Conservation (phyloP, 257 asterid species). For the Agastache rugosa region DNA sequence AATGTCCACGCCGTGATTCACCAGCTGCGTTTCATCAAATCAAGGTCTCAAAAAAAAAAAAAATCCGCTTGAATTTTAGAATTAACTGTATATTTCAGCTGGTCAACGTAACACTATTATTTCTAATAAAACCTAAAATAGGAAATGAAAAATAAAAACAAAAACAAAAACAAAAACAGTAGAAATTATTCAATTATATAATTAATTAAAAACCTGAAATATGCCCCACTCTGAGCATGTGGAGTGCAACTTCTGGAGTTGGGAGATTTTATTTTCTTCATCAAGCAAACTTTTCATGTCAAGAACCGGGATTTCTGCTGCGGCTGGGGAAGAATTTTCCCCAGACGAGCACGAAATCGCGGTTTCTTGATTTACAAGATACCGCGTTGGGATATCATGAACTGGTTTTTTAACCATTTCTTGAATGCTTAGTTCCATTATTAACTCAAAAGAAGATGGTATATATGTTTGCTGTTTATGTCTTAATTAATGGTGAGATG, state of each 20-base stretch:
- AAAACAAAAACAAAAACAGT: too few relatives aligned
- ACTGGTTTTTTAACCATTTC: conserved; percentile 47
- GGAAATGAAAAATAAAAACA: too few relatives aligned
- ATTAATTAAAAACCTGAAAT: conserved; percentile 50
- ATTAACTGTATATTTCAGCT: too few relatives aligned
- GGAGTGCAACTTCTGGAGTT: conserved; percentile 49
- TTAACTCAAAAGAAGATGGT: too few relatives aligned
- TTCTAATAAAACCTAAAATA: too few relatives aligned
- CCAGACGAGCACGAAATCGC: background rate
- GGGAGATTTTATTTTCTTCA: conserved; percentile 32
- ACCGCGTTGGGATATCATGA: conserved; percentile 39
- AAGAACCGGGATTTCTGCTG: conserved; percentile 49
- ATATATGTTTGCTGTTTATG: too few relatives aligned
- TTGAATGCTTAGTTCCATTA: conserved; percentile 28
- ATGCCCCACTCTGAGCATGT: conserved; percentile 66
- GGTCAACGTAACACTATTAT: too few relatives aligned
- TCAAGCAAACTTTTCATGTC: conserved; percentile 50
- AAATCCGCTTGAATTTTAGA: too few relatives aligned
- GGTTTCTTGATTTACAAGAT: conserved; percentile 45
- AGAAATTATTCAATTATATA: too few relatives aligned
- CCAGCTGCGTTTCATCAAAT: conserved; percentile 50
- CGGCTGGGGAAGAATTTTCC: conserved; percentile 9
- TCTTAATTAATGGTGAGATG: too few relatives aligned
- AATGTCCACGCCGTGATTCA: conserved; percentile 61
- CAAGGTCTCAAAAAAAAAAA: too few relatives aligned